These are phyloP conservation scores for Bertia moriformis DNA, from an alignment of 2,329 filamentous ascomycete genomes.

Conservation along the genomic window DNA sequence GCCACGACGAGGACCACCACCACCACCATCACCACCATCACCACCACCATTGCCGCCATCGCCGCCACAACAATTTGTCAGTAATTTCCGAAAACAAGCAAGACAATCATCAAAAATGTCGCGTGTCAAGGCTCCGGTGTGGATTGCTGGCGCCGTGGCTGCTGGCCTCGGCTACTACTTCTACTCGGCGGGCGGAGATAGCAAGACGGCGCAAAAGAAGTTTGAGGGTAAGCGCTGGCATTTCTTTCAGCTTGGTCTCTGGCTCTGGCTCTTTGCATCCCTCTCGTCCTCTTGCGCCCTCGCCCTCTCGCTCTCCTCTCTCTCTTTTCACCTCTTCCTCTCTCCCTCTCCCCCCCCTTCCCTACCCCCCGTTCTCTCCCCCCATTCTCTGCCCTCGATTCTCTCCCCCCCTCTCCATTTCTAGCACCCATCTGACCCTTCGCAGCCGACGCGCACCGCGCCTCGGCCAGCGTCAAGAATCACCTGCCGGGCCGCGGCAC, in stretches of 20 bases:
- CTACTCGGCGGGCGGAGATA: neutral
- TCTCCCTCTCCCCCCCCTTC: neutral
- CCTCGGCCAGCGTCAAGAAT: slow-evolving; percentile 50
- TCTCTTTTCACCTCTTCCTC: too few species aligned
- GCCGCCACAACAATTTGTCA: too few species aligned
- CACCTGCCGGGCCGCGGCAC: slow-evolving; percentile 47
- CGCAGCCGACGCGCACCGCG: slow-evolving; percentile 66
- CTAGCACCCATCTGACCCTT: slow-evolving; percentile 2
- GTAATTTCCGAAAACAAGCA: too few species aligned
- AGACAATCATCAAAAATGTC: too few species aligned
- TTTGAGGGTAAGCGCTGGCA: too few species aligned
- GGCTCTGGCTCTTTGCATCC: too few species aligned
- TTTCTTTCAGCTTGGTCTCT: too few species aligned
- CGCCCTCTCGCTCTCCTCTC: neutral
- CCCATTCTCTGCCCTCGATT: neutral
- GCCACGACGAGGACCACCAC: too few species aligned
- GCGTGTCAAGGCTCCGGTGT: too few species aligned
- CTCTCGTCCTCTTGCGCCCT: neutral
- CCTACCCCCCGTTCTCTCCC: neutral
- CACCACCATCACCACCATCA: too few species aligned
- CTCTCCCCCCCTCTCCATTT: slow-evolving; percentile 5
- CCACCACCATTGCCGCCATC: too few species aligned
- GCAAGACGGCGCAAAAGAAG: neutral
- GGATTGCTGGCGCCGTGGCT: neutral
- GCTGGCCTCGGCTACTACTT: neutral